phyloP scores from a whole-genome alignment of 768 basidiomycete species.

The Termitomyces sp. region DNA sequence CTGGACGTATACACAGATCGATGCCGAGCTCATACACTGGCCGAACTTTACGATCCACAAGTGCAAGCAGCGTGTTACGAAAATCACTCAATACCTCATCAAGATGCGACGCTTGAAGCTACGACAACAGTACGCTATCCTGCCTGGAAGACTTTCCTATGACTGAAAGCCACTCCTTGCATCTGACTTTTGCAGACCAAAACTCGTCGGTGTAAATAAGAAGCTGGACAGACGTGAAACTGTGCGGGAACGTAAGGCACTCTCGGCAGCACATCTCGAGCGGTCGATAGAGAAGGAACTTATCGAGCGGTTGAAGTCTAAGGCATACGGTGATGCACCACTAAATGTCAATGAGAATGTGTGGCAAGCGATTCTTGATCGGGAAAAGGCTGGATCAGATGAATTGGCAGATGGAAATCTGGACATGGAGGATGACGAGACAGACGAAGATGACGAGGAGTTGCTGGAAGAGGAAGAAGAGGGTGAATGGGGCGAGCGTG shows the following conservation, averaged over 20 bases:
- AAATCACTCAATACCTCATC: slow-evolving; percentile 98
- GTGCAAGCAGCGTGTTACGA: slow-evolving; percentile 98
- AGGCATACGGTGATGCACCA: slow-evolving; percentile 96
- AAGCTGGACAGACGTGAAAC: slow-evolving; percentile 93
- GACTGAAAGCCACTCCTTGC: neutral
- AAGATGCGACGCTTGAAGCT: slow-evolving; percentile 93
- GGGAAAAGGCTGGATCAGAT: slow-evolving; percentile 57
- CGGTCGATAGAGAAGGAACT: slow-evolving; percentile 94
- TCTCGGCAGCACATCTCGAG: slow-evolving; percentile 93
- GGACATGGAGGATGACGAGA: slow-evolving; percentile 51
- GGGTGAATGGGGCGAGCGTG: slow-evolving; percentile 55
- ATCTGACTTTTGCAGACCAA: slow-evolving; percentile 54
- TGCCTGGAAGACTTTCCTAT: neutral
- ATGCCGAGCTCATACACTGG: slow-evolving; percentile 95
- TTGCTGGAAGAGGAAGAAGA: slow-evolving; percentile 43
- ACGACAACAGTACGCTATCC: slow-evolving; percentile 67
- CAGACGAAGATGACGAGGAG: slow-evolving; percentile 58
- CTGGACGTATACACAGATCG: slow-evolving; percentile 59
- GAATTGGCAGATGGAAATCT: slow-evolving; percentile 45
- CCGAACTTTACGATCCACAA: slow-evolving; percentile 97
- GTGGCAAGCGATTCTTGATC: slow-evolving; percentile 88
- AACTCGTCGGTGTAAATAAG: slow-evolving; percentile 93
- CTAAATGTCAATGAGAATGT: slow-evolving; percentile 97
- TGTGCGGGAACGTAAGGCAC: slow-evolving; percentile 90
- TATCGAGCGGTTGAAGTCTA: slow-evolving; percentile 90